Evolutionary conservation across 768 basidiomycete species (phyloP), one percentile per base, ranked within the genome.

Genomic region (Hydnomerulius pinastri): DNA sequence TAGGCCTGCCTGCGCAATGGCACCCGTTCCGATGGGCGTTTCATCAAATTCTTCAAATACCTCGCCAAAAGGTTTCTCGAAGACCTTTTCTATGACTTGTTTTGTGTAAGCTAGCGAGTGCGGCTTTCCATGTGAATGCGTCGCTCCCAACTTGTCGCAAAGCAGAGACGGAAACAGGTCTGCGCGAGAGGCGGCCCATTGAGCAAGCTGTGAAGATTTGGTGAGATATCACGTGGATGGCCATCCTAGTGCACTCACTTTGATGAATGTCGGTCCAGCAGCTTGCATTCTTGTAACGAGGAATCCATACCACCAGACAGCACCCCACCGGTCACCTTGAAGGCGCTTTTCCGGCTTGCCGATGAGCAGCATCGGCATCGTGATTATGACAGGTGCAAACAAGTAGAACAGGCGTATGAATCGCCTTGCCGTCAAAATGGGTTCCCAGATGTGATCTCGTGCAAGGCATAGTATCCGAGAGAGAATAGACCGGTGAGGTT

Each of bases 101-200:
- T 83, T 87, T 5, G 96, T 98, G 67, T 98, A 86, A 18, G 65
- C 56, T 50, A 98, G 70, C 4, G 86, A 75, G 71, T 99, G 97
- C 0, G 90, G 82, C 56, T 79, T 85, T 54, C 86, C 93, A 50
- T 81, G 86, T 1, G 97, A 98, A 66, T 99, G 97, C 17, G 98
- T 76, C 39, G 84, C 80, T 27, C 90, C 91, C 57, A 99, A 76
- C 50, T 81, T 80, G 47, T 90, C 81, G 68, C 97, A 99, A 17
- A 99, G 82, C 11, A 82, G 68, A 18, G 85, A 75, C 3, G 97
- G 92, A 71, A 99, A 98, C 3, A 99, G 76, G 68, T 99, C 97
- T 33, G 87, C 89, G 29, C 97, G 82, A 13, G 95, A 94, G 12
- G 89, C 97, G 6, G 97, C 97, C 97, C 97, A 99, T 80, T 99